Evolutionary conservation across 208 protist genomes (phyloP).

Genomic region (Trypanosoma grayi): DNA sequence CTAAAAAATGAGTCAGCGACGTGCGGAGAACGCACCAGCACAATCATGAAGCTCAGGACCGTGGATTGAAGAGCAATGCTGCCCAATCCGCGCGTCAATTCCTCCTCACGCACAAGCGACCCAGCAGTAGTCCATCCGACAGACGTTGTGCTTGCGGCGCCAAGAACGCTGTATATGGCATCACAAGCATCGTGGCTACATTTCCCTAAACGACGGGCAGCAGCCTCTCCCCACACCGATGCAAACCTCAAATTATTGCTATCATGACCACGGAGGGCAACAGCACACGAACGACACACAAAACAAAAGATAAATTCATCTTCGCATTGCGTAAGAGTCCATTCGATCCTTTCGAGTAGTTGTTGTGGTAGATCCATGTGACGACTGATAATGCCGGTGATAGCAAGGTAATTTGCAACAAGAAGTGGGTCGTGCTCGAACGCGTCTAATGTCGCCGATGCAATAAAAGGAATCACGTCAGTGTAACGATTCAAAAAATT

Average conservation of each 20-base stretch:
- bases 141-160: constrained; percentile 40
- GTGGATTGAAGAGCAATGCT: constrained; percentile 27
- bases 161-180: constrained; percentile 51
- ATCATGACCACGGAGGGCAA: constrained; percentile 47
- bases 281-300: constrained; percentile 57
- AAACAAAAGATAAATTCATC: constrained; percentile 51
- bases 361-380: constrained; percentile 24
- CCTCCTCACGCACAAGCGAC: constrained; percentile 22
- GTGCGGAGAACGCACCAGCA: constrained; percentile 40
- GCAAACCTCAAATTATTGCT: constrained; percentile 43
- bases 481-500: constrained; percentile 43
- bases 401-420: constrained; percentile 71
- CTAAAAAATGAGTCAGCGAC: constrained; percentile 42
- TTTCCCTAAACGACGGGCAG: constrained; percentile 17
- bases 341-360: constrained; percentile 34
- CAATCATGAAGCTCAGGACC: constrained; percentile 37
- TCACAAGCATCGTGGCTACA: constrained; percentile 30
- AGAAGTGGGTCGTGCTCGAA: constrained; percentile 64
- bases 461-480: constrained; percentile 43
- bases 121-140: constrained; percentile 40
- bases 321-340: constrained; percentile 22
- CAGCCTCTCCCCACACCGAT: constrained; percentile 34
- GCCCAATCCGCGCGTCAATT: constrained; percentile 32
- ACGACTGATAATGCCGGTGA: constrained; percentile 56
- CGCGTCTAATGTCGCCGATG: constrained; percentile 32